phyloP scores from a whole-genome alignment of 1,284 basidiomycete genomes.

The Jaminaea rosea region DNA sequence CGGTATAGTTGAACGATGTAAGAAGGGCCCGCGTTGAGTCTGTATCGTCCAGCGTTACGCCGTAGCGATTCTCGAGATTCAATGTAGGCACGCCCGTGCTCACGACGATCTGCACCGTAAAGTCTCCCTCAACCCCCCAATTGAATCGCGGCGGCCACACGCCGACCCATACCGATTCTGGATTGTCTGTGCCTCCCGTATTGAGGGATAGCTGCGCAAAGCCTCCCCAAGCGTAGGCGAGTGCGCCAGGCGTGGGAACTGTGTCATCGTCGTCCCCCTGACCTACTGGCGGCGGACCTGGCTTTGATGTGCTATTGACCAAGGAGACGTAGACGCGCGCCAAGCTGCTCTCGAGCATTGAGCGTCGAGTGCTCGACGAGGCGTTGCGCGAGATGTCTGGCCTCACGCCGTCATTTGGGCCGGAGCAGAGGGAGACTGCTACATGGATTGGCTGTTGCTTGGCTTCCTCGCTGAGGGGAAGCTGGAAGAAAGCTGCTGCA shows the following conservation, averaged over 20 bases:
- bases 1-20: conserved; percentile 39
- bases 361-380: background rate
- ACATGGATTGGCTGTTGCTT: background rate
- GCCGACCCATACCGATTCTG: background rate
- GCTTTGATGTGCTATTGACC: background rate
- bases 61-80: background rate
- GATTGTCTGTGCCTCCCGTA: background rate
- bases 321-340: background rate
- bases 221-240: background rate
- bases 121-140: background rate
- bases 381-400: background rate
- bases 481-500: background rate
- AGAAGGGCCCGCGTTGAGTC: conserved; percentile 41
- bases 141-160: background rate
- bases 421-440: background rate
- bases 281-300: too few species aligned
- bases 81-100: background rate
- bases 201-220: background rate
- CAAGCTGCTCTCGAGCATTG: background rate
- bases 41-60: conserved; percentile 22
- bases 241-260: background rate
- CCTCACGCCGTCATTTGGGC: background rate
- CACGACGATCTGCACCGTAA: background rate
- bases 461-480: background rate
- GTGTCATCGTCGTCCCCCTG: background rate